These are phyloP conservation scores for Ogataea nitratoaversa DNA, from an alignment of 805 yeast species.

Conservation along the genomic window DNA sequence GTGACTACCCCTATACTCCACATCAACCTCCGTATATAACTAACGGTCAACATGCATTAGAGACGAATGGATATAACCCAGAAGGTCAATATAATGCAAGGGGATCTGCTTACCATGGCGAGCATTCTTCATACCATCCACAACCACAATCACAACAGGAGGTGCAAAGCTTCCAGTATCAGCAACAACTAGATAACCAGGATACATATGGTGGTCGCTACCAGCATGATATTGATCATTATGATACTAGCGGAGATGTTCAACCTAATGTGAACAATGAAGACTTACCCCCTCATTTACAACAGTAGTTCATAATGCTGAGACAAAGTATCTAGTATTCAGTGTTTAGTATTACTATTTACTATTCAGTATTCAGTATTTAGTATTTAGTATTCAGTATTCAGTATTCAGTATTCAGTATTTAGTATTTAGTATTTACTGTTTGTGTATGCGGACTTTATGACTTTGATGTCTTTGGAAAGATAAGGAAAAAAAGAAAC, in stretches of 20 bases:
- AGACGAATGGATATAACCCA: neutral
- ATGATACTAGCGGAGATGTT: neutral
- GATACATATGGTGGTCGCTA: neutral
- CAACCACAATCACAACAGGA: neutral
- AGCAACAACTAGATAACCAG: neutral
- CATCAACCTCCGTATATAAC: neutral
- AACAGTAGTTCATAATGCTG: conserved; percentile 10
- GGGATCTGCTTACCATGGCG: neutral
- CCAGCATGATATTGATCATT: neutral
- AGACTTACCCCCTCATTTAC: neutral
- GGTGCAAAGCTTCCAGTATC: neutral
- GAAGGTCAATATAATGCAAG: neutral
- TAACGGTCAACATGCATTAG: neutral
- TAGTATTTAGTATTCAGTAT: too few species aligned
- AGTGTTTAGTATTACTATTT: too few species aligned
- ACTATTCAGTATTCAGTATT: too few species aligned
- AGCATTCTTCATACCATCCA: neutral
- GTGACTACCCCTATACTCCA: neutral
- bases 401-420: too few species aligned
- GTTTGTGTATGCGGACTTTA: too few species aligned
- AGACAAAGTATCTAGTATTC: conserved; percentile 4
- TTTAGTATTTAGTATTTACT: too few species aligned
- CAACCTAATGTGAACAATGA: neutral
- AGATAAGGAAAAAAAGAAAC: too few species aligned
- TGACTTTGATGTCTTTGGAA: too few species aligned